phyloP scores from a whole-genome alignment of 805 yeast species.

The Barnettozyma wickerhamii region DNA sequence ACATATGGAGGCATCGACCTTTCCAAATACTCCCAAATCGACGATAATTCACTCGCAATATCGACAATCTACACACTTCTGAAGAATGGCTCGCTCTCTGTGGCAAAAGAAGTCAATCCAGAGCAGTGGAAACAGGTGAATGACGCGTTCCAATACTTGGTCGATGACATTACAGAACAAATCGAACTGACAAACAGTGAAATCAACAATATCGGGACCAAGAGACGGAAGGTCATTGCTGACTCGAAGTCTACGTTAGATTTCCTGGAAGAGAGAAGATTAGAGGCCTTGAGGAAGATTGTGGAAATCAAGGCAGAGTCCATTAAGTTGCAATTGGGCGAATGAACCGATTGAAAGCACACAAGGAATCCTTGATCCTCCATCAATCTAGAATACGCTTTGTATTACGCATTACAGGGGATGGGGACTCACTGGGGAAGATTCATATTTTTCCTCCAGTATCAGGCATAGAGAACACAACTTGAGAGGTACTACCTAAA shows the following conservation, averaged over 20 bases:
- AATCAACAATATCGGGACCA: not conserved
- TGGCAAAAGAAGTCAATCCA: conserved; percentile 3
- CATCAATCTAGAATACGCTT: too few species aligned
- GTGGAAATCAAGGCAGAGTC: conserved; percentile 8
- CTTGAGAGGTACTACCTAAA: too few species aligned
- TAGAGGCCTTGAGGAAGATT: conserved; percentile 4
- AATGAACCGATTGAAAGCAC: too few species aligned
- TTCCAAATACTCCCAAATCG: conserved; percentile 1
- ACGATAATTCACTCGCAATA: not conserved
- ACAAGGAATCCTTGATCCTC: too few species aligned
- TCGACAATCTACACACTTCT: conserved; percentile 4
- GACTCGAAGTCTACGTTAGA: not conserved
- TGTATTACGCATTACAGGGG: too few species aligned
- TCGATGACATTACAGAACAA: not conserved
- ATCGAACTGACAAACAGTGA: not conserved
- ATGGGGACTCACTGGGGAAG: too few species aligned
- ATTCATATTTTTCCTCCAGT: too few species aligned
- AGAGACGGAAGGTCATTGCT: conserved; percentile 5
- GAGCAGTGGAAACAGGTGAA: conserved; percentile 1
- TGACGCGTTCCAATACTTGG: not conserved
- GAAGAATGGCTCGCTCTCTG: not conserved
- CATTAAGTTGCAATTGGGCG: conserved; percentile 3
- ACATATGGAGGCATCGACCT: conserved; percentile 7
- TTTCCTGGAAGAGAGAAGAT: conserved; percentile 7
- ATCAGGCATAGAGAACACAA: too few species aligned